Evolutionary conservation across 495 filamentous ascomycete genomes (phyloP).

Genomic region (Penicillium maclennaniae): DNA sequence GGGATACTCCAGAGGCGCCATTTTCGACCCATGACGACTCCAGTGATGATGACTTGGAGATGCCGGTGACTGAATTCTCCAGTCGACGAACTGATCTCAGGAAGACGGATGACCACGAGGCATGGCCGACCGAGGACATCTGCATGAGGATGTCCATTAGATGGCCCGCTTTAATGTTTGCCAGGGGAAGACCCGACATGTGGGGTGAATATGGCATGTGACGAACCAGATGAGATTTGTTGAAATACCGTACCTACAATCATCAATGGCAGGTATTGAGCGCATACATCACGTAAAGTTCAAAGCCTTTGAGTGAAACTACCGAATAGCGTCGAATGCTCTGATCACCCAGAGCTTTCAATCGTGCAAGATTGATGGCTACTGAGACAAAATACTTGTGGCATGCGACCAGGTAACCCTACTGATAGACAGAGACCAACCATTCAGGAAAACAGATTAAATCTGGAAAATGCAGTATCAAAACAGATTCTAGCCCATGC

Average conservation of each 20-base stretch:
- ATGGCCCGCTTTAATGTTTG: not conserved
- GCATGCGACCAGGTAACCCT: not conserved
- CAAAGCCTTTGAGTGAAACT: not conserved
- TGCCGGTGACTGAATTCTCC: not conserved
- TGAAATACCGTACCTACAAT: not conserved
- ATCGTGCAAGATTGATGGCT: not conserved
- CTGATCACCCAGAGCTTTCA: not conserved
- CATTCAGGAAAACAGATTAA: constrained; percentile 11
- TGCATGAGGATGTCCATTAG: not conserved
- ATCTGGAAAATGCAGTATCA: constrained; percentile 19
- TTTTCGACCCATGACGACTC: not conserved
- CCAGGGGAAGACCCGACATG: not conserved
- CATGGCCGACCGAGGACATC: not conserved
- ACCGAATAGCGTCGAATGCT: not conserved
- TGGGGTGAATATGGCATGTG: not conserved
- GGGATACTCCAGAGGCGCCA: not conserved
- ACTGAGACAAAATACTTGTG: not conserved
- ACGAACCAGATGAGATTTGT: not conserved
- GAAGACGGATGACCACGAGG: not conserved
- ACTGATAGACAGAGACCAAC: not conserved
- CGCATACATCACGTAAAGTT: not conserved
- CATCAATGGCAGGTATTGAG: not conserved
- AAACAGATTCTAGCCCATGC: constrained; percentile 13
- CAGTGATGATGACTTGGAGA: not conserved
- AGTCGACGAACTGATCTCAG: not conserved